Evolutionary conservation across 129 eudicot species (phyloP).

Genomic region (Calendula officinalis): DNA sequence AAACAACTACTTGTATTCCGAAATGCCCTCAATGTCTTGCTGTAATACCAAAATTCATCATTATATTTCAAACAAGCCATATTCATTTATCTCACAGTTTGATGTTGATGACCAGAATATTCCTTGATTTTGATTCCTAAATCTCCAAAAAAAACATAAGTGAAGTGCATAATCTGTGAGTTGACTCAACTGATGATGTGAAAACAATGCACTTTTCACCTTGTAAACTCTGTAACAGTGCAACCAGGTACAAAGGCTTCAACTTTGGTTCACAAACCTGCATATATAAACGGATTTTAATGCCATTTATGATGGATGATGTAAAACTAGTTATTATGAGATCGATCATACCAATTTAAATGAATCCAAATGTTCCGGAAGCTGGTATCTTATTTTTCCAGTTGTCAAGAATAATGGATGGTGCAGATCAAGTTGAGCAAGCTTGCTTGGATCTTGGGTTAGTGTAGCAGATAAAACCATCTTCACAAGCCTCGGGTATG

Average conservation of each 20-base stretch:
- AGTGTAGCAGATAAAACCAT: slow-evolving; percentile 82
- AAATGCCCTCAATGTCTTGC: slow-evolving; percentile 77
- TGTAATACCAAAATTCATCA: slow-evolving; percentile 27
- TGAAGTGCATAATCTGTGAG: slow-evolving; percentile 71
- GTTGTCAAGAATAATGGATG: slow-evolving; percentile 85
- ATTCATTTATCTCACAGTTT: too few relatives aligned
- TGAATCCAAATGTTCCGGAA: slow-evolving; percentile 67
- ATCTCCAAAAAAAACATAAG: slow-evolving; percentile 70
- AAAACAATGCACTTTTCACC: slow-evolving; percentile 86
- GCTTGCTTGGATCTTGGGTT: slow-evolving; percentile 94
- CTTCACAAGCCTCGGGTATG: slow-evolving; percentile 71
- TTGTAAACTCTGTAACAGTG: slow-evolving; percentile 59
- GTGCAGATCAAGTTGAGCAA: slow-evolving; percentile 85
- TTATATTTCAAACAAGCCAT: neutral
- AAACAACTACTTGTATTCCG: slow-evolving; percentile 68
- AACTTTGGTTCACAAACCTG: slow-evolving; percentile 74
- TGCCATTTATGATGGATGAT: neutral
- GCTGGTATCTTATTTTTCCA: slow-evolving; percentile 72
- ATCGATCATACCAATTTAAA: slow-evolving; percentile 63
- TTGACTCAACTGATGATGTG: slow-evolving; percentile 84
- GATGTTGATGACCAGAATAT: slow-evolving; percentile 83
- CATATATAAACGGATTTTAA: slow-evolving; percentile 21
- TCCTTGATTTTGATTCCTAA: slow-evolving; percentile 62
- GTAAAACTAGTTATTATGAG: slow-evolving; percentile 18
- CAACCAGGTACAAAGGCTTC: slow-evolving; percentile 71